phyloP scores from a whole-genome alignment of 2,329 filamentous ascomycete species.

The Beauveria caledonica region DNA sequence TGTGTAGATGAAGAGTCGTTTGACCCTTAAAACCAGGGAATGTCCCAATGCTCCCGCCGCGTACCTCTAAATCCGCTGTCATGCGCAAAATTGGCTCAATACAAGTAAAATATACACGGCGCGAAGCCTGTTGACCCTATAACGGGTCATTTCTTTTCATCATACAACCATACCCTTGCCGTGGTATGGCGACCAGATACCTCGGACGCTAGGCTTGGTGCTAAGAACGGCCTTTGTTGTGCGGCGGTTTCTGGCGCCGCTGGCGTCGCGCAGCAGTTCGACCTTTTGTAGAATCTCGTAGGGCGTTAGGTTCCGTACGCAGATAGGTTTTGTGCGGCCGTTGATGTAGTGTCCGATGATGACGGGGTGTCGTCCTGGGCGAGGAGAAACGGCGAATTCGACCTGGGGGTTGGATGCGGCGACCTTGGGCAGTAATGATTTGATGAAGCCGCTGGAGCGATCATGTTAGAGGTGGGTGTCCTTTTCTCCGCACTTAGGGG shows the following conservation, averaged over 20 bases:
- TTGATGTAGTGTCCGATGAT: conserved; percentile 91
- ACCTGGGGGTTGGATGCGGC: conserved; percentile 75
- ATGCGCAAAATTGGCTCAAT: conserved; percentile 4
- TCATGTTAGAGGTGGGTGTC: conserved; percentile 18
- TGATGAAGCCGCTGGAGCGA: conserved; percentile 65
- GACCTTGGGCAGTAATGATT: conserved; percentile 66
- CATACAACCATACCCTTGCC: conserved; percentile 48
- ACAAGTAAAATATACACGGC: conserved; percentile 12
- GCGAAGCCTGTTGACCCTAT: neutral
- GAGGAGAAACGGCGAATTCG: conserved; percentile 85
- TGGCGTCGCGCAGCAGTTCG: conserved; percentile 63
- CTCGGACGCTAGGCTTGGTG: conserved; percentile 58
- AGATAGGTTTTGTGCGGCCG: conserved; percentile 74
- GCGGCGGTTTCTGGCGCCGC: conserved; percentile 62
- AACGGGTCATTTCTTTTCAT: conserved; percentile 14
- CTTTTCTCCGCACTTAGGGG: too few species aligned
- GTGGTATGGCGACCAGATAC: conserved; percentile 64
- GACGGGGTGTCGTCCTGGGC: conserved; percentile 82
- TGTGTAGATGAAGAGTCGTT: conserved; percentile 8
- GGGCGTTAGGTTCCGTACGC: conserved; percentile 77
- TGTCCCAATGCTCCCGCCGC: conserved; percentile 9
- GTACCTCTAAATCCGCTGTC: conserved; percentile 7
- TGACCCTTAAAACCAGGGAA: conserved; percentile 8
- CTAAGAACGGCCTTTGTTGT: conserved; percentile 57
- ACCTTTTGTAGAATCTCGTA: conserved; percentile 76